Base-by-base conservation (phyloP, 1,139 yeast species). In the Cylindricascospora bacillispora region DNA sequence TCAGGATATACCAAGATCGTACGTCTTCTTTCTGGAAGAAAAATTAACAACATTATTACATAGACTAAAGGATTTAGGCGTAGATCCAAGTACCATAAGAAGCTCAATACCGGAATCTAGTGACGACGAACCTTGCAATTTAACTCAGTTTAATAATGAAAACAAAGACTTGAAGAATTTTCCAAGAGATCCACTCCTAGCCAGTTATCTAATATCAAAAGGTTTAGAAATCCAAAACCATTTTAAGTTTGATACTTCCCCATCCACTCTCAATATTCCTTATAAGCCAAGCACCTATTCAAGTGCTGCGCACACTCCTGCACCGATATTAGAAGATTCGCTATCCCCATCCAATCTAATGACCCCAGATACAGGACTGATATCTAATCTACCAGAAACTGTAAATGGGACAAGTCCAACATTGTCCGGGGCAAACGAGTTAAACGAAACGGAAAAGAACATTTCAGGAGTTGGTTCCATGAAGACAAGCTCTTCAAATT, bases 1-100 rank as follows among this genome's bases (percentile, higher is more conserved):
- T 0, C 60, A 93, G 34, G 85, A 79, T 40, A 71, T 83, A 1
- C 93, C 95, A 0, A 59, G 95, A 27, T 74, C 85, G 7, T 83
- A 85, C 47, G 71, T 82, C 5, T 67, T 73, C 11, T 78, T 76
- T 43, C 56, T 85, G 34, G 95, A 85, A 48, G 74, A 72, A 33
- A 60, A 73, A 24, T 61, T 83, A 2, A 63, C 65, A 10, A 55
- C 57, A 12, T 59, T 83, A 37, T 85, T 80, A 47, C 43, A 45
- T 3, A 58, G 62, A 34, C 49, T 82, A 26, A 52, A 55, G 30
- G 56, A 56, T 19, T 47, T 60, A 31, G 73, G 72, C 1, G 49
- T 66, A 4, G 60, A 52, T 33, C 50, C 57, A 2, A 38, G 38
- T 2, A 33, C 35, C 5, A 33, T 48, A 5, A 37, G 36, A 17